Percentiles rank a stretch among this genome's conserved stretches.
Conservation (phyloP, 306 rosid genomes). For the Prunus dulcis region DNA sequence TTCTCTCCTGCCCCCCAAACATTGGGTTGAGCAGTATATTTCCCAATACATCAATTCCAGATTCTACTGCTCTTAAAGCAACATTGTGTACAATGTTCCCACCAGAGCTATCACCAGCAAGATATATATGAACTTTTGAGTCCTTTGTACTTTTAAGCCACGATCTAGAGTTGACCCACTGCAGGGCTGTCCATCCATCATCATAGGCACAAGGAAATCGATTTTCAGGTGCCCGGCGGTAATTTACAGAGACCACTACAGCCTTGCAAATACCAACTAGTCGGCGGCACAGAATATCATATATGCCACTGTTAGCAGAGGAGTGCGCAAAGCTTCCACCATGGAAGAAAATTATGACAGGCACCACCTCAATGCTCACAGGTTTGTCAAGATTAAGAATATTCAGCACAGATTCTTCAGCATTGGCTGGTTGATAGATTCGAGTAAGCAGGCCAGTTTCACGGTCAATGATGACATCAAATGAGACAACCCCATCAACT, state of each 20-base stretch:
- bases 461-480: constrained; percentile 78
- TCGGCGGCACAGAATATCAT: constrained; percentile 82
- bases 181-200: constrained; percentile 88
- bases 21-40: constrained; percentile 85
- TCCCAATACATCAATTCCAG: constrained; percentile 70
- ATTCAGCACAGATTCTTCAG: constrained; percentile 35
- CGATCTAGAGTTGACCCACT: constrained; percentile 73
- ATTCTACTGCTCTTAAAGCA: constrained; percentile 65
- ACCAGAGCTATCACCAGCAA: constrained; percentile 97
- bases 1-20: constrained; percentile 88
- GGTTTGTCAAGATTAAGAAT: constrained; percentile 73
- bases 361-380: constrained; percentile 52
- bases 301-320: constrained; percentile 87
- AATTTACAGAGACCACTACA: constrained; percentile 84
- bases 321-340: constrained; percentile 99
- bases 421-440: constrained; percentile 69
- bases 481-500: constrained; percentile 76
- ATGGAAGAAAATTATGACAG: constrained; percentile 84
- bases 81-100: constrained; percentile 97
- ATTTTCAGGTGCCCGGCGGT: constrained; percentile 86
- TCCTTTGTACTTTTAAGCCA: constrained; percentile 86
- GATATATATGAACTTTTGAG: constrained; percentile 68
- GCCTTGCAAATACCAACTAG: constrained; percentile 78
- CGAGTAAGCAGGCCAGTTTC: constrained; percentile 60
- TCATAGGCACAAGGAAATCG: constrained; percentile 87